A percentile compares a stretch with the other conserved stretches of the same genome.
These are phyloP conservation scores for Plasmodium vinckei DNA, from an alignment of 169 alveolate species.

Conservation along the genomic window DNA sequence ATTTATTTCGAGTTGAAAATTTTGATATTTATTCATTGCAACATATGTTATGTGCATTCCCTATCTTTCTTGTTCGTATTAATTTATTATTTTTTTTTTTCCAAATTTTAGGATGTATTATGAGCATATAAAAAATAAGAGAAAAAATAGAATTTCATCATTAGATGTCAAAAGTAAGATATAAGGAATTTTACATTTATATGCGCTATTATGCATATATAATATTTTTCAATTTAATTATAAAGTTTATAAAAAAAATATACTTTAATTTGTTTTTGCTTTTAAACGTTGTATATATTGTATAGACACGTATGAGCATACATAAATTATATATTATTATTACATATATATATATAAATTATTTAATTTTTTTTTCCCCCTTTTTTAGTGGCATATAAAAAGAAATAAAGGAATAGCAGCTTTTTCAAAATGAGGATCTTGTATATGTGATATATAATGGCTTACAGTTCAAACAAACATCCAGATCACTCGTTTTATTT, in stretches of 20 bases:
- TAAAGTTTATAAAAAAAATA: background rate
- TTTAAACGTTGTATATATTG: too few species aligned
- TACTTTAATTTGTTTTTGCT: background rate
- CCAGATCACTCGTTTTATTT: background rate
- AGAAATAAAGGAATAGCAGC: slow-evolving; percentile 19
- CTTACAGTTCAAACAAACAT: slow-evolving; percentile 21
- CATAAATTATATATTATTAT: background rate
- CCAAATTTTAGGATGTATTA: slow-evolving; percentile 41
- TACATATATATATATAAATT: background rate
- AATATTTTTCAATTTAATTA: background rate
- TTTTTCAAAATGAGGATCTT: background rate
- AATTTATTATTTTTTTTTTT: background rate
- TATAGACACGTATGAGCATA: background rate
- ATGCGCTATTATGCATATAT: background rate
- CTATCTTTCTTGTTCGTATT: too few species aligned
- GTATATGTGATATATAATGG: slow-evolving; percentile 47
- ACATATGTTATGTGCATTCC: too few species aligned
- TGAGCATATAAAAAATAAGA: slow-evolving; percentile 40
- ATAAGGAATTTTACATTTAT: background rate
- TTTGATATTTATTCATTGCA: too few species aligned
- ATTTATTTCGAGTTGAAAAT: too few species aligned
- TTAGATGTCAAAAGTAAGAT: slow-evolving; percentile 32
- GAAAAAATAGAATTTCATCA: slow-evolving; percentile 9
- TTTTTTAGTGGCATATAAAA: slow-evolving; percentile 27
- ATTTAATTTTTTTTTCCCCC: background rate